phyloP scores from a whole-genome alignment of 2,329 filamentous ascomycete species.

The Xylariomycetidae sp. region DNA sequence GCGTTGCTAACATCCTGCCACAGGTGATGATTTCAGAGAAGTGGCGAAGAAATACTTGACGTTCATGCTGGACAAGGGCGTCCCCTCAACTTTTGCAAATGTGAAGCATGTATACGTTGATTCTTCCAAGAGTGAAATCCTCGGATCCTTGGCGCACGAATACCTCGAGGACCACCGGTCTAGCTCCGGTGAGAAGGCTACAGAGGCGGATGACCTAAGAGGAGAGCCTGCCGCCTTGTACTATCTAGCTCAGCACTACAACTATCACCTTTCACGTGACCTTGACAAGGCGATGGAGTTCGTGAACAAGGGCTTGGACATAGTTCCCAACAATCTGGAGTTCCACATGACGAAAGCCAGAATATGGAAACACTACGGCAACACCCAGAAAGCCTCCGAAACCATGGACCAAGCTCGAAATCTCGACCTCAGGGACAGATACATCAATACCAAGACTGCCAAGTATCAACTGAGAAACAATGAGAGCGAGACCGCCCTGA shows the following conservation, averaged over 20 bases:
- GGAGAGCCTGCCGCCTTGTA: slow-evolving; percentile 81
- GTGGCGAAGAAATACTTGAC: slow-evolving; percentile 76
- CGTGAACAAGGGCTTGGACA: slow-evolving; percentile 76
- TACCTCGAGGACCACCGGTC: slow-evolving; percentile 59
- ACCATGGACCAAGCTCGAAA: slow-evolving; percentile 83
- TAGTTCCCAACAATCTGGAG: slow-evolving; percentile 78
- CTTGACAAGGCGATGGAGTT: slow-evolving; percentile 75
- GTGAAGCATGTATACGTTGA: slow-evolving; percentile 89
- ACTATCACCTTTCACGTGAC: slow-evolving; percentile 83
- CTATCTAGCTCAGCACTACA: slow-evolving; percentile 95
- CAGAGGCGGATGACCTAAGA: slow-evolving; percentile 41
- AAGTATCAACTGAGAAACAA: slow-evolving; percentile 96
- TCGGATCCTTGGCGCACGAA: slow-evolving; percentile 71
- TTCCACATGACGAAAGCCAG: slow-evolving; percentile 94
- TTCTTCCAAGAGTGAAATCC: slow-evolving; percentile 67
- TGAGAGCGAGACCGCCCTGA: slow-evolving; percentile 78
- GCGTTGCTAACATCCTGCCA: slow-evolving; percentile 3
- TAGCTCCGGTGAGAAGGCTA: slow-evolving; percentile 40
- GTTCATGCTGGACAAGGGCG: slow-evolving; percentile 83
- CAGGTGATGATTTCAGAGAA: slow-evolving; percentile 73
- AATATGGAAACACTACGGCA: slow-evolving; percentile 86
- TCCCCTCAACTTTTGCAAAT: slow-evolving; percentile 95
- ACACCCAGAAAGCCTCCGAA: slow-evolving; percentile 73
- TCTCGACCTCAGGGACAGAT: slow-evolving; percentile 84
- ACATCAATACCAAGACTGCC: slow-evolving; percentile 97